Evolutionary conservation across 2,329 filamentous ascomycete species (phyloP).

Genomic region (Penicillium sp.): DNA sequence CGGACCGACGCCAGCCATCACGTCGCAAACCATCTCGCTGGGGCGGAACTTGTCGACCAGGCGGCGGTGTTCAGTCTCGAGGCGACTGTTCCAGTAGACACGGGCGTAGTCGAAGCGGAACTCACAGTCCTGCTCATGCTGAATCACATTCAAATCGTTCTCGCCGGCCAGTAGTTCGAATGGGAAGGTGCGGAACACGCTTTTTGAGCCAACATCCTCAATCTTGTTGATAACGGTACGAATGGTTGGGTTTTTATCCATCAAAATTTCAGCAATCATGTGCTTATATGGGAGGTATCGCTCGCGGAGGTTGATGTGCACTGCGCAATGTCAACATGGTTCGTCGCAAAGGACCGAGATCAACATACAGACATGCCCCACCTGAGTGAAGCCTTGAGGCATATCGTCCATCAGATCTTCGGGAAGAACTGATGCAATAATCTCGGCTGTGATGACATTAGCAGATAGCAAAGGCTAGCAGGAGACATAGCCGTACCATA

Average conservation of each 20-base stretch:
- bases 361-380: conserved; percentile 76
- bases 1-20: conserved; percentile 96
- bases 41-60: conserved; percentile 74
- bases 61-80: conserved; percentile 85
- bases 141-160: conserved; percentile 79
- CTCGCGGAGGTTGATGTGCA: conserved; percentile 86
- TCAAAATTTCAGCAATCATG: conserved; percentile 78
- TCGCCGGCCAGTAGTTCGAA: conserved; percentile 87
- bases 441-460: conserved; percentile 61
- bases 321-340: conserved; percentile 44
- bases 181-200: conserved; percentile 84
- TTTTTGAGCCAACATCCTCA: conserved; percentile 81
- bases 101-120: conserved; percentile 94
- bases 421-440: conserved; percentile 79
- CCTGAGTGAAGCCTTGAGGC: conserved; percentile 81
- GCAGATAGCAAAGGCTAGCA: not conserved
- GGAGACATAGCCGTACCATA: conserved; percentile 61
- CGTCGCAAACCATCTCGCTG: conserved; percentile 89
- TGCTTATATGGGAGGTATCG: conserved; percentile 83
- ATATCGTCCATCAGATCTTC: conserved; percentile 77
- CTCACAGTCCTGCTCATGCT: conserved; percentile 78
- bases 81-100: conserved; percentile 96
- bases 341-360: conserved; percentile 2
- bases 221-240: conserved; percentile 95
- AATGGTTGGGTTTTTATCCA: conserved; percentile 84